Percentiles rank a stretch among this genome's conserved stretches.
These are phyloP conservation scores for Saccharomycopsis babjevae DNA, from an alignment of 805 yeast genomes.

Conservation along the genomic window DNA sequence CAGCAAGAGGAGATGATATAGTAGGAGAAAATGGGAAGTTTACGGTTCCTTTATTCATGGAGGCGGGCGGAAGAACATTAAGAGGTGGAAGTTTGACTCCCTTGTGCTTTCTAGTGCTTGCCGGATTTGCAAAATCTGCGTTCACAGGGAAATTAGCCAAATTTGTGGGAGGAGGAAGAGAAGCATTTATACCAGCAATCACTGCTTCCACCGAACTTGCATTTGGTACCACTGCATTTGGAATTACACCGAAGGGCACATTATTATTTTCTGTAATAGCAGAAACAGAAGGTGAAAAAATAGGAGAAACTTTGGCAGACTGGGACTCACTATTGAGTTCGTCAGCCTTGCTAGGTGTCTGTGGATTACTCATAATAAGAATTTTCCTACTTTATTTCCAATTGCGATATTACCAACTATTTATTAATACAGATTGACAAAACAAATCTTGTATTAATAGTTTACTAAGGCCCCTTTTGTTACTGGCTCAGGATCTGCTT, in stretches of 20 bases:
- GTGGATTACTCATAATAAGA: background rate
- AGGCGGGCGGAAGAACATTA: background rate
- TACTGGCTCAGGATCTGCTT: background rate
- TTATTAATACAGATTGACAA: background rate
- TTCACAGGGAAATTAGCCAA: background rate
- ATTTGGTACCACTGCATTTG: background rate
- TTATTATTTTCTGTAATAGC: background rate
- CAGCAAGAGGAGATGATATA: background rate
- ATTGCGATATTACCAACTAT: background rate
- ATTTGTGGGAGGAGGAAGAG: background rate
- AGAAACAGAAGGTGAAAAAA: background rate
- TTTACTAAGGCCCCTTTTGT: too few relatives aligned
- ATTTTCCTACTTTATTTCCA: background rate
- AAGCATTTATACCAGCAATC: background rate
- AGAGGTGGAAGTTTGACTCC: background rate
- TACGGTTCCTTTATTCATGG: background rate
- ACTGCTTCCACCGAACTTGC: background rate
- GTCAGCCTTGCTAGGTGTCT: background rate
- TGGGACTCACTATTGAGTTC: background rate
- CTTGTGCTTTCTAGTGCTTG: background rate
- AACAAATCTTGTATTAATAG: background rate
- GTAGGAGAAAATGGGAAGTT: background rate
- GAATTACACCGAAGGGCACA: background rate
- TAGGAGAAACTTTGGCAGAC: background rate
- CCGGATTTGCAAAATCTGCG: background rate